Conservation (phyloP, 139 green algal genomes). For the Chlamydomonas sphaeroides region DNA sequence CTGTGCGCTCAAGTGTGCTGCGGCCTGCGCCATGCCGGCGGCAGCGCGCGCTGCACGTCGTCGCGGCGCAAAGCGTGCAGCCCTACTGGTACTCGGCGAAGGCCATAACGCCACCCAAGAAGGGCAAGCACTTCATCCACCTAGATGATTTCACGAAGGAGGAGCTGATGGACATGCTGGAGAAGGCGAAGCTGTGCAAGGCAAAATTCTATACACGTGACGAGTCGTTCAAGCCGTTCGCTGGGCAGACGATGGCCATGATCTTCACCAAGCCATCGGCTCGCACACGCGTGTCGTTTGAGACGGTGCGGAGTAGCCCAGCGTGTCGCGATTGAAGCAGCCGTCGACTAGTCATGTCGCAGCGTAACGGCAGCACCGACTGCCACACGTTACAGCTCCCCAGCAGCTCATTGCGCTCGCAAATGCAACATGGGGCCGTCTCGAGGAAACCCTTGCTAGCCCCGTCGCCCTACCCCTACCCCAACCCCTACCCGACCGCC, state of each 20-base stretch:
- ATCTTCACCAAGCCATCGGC: constrained; percentile 99
- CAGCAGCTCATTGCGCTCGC: too few relatives aligned
- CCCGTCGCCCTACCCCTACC: too few relatives aligned
- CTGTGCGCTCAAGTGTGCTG: too few relatives aligned
- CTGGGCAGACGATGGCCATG: constrained; percentile 96
- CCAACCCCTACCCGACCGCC: too few relatives aligned
- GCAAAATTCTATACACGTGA: constrained; percentile 82
- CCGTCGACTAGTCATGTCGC: too few relatives aligned
- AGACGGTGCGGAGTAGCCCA: constrained; percentile 76
- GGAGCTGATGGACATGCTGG: constrained; percentile 88
- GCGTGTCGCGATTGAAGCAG: too few relatives aligned
- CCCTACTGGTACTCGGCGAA: constrained; percentile 38
- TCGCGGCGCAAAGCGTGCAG: constrained; percentile 33
- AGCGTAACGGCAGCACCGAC: too few relatives aligned
- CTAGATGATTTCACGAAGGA: constrained; percentile 96
- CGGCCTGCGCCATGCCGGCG: too few relatives aligned
- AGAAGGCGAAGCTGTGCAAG: constrained; percentile 85
- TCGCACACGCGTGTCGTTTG: constrained; percentile 96
- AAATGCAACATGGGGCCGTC: too few relatives aligned
- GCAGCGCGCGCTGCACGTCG: constrained; percentile 7
- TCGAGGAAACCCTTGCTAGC: too few relatives aligned
- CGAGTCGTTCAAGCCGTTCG: constrained; percentile 88
- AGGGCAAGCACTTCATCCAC: constrained; percentile 90
- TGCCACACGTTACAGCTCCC: too few relatives aligned
- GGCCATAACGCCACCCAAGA: constrained; percentile 39